Base-by-base conservation (phyloP, 2,329 filamentous ascomycete species). In the Penicillium sp. region DNA sequence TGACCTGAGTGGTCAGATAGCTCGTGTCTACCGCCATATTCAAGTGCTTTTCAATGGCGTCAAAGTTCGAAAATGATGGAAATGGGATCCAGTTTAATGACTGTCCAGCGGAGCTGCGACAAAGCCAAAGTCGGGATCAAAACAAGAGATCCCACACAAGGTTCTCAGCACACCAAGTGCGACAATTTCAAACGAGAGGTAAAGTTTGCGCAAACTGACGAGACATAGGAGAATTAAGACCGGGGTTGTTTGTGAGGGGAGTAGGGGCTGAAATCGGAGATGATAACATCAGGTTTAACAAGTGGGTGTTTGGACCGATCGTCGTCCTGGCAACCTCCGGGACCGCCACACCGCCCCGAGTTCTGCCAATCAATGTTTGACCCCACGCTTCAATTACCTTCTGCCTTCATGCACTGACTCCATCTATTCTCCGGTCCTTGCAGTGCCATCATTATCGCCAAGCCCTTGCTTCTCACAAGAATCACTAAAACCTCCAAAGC, bases 1-100 rank as follows among this genome's bases (percentile, higher is more conserved):
- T 94, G 77, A 99, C 91, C 84, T 97, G 94, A 74, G 95, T 91
- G 66, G 91, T 90, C 71, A 97, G 82, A 75, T 95, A 95, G 73
- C 90, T 91, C 55, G 92, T 91, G 77, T 97, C 92, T 87, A 97
- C 96, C 50, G 72, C 69, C 75, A 76, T 56, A 56, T 49, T 29
- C 18, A 45, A 43, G 27, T 29, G 21, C 29, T 38, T 58, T 58
- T 61, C 48, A 57, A 22, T n/a, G 61, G 40, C 36, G 34, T 47
- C 38, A 49, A 47, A 39, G 38, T 16, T 42, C 22, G 21, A 45
- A 43, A 43, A 36, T 43, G 55, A 51, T 60, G 32, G 21, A 55
- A 61, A 56, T 54, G 49, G 54, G 51, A 52, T 52, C 50, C 45
- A 56, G 51, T 57, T 52, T 49, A 57, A 51, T 47, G 54, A 57